Evolutionary conservation across 306 rosid genomes (phyloP).

Genomic region (Hylodesmum podocarpum): DNA sequence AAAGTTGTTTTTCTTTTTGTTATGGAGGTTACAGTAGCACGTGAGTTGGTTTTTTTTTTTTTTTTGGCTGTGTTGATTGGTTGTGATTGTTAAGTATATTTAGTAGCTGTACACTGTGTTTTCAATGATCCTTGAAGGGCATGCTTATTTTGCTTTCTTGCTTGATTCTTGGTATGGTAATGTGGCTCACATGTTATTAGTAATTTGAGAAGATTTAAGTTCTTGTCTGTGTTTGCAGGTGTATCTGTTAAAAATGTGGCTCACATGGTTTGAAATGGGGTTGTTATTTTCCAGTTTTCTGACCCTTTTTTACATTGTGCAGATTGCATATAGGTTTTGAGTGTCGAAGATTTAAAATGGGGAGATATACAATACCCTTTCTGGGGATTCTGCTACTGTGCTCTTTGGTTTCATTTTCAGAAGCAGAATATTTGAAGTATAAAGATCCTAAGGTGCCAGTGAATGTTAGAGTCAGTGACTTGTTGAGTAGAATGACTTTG

Average conservation of each 20-base stretch:
- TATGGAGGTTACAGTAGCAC: neutral
- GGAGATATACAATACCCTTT: conserved; percentile 43
- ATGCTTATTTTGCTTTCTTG: neutral
- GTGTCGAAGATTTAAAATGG: conserved; percentile 43
- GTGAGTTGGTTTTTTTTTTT: neutral
- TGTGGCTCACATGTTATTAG: neutral
- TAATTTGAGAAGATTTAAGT: neutral
- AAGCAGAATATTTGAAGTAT: conserved; percentile 61
- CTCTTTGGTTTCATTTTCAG: conserved; percentile 45
- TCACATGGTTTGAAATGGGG: neutral
- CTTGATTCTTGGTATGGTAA: neutral
- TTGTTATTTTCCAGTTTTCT: neutral
- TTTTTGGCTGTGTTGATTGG: neutral
- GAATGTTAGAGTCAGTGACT: conserved; percentile 68
- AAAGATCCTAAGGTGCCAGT: conserved; percentile 70
- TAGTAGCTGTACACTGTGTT: neutral
- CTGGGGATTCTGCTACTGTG: conserved; percentile 54
- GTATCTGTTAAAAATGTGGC: neutral
- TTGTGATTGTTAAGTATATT: neutral
- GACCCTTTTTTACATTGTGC: conserved; percentile 16
- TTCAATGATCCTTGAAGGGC: neutral
- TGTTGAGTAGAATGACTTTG: conserved; percentile 63
- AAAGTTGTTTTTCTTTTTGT: neutral
- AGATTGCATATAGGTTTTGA: conserved; percentile 31
- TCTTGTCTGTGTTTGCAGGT: neutral